A percentile compares a stretch with the other conserved stretches of the same genome.
These are phyloP conservation scores for Letharia lupina DNA, from an alignment of 495 filamentous ascomycete genomes.

Conservation along the genomic window DNA sequence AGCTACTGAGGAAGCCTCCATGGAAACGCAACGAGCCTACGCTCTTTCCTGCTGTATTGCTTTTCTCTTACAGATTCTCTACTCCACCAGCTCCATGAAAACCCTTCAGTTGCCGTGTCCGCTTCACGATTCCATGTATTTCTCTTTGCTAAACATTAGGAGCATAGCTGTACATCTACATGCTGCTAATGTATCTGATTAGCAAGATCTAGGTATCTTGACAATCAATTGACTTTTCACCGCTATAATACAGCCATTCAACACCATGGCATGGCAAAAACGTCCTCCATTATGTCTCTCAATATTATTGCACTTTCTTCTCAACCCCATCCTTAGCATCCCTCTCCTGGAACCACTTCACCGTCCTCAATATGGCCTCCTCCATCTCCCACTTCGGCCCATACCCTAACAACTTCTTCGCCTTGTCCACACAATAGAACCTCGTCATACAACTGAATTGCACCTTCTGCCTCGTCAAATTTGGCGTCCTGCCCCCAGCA, in stretches of 20 bases:
- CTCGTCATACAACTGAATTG: conserved; percentile 44
- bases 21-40: background rate
- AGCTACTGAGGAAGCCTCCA: background rate
- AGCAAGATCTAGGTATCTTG: background rate
- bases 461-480: conserved; percentile 65
- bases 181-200: background rate
- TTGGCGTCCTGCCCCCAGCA: conserved; percentile 59
- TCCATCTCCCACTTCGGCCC: conserved; percentile 51
- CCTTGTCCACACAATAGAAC: conserved; percentile 53
- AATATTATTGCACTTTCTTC: conserved; percentile 17
- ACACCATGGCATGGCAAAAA: background rate
- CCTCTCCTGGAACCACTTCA: conserved; percentile 57
- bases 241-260: background rate
- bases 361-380: conserved; percentile 56
- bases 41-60: background rate
- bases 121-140: background rate
- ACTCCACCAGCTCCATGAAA: no score
- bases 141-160: background rate
- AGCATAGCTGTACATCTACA: background rate
- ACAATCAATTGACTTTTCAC: background rate
- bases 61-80: background rate
- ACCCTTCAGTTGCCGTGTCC: no score
- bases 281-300: conserved; percentile 46
- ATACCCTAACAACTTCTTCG: conserved; percentile 60
- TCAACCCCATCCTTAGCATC: conserved; percentile 33